Evolutionary conservation across 129 eudicot genomes (phyloP), one percentile per base, ranked within the genome.

Genomic region (Arctium lappa): DNA sequence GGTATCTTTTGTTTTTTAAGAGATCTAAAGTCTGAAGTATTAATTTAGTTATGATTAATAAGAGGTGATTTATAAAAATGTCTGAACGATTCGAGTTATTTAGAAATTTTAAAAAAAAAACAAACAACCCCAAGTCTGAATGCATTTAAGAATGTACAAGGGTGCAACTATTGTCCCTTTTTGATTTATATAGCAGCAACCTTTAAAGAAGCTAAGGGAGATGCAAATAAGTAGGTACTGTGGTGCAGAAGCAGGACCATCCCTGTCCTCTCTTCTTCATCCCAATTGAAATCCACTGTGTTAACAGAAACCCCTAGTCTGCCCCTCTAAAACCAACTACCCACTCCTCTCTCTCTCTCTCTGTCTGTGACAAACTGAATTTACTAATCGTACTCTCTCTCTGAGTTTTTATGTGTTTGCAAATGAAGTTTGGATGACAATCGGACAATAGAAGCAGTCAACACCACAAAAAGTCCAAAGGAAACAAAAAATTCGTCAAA

Each of bases 281-380:
- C 37, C 69, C 70, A 69, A 36, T 53, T 53, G 18, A 53, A 53
- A 50, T 13, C 48, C 66, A 33, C 27, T 46, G 79, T 39, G 53
- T 66, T 53, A 13, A 82, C 10, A 34, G 37, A n/a, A 33, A 42
- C 56, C 73, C 27, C 82, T 76, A 39, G 74, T 83, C 79, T 33
- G 18, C 12, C 40, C 72, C 33, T n/a, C 18, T 11, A 74, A 74
- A 74, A 38, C 72, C 63, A n/a, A 4, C 60, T 40, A 69, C 29
- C 60, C 72, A 39, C n/a, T 46, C 11, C 53, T 69, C 31, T 1
- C 65, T 83, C 31, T 1, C 65, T 83, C 75, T 80, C 85, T 66
- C 74, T 22, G 27, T 80, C 50, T 56, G 48, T 39, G 40, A 56
- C 79, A 56, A 80, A 72, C 7, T 76, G 48, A 34, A 72, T 70